Conservation (phyloP, 2,329 filamentous ascomycete genomes). For the Colletotrichum filicis region DNA sequence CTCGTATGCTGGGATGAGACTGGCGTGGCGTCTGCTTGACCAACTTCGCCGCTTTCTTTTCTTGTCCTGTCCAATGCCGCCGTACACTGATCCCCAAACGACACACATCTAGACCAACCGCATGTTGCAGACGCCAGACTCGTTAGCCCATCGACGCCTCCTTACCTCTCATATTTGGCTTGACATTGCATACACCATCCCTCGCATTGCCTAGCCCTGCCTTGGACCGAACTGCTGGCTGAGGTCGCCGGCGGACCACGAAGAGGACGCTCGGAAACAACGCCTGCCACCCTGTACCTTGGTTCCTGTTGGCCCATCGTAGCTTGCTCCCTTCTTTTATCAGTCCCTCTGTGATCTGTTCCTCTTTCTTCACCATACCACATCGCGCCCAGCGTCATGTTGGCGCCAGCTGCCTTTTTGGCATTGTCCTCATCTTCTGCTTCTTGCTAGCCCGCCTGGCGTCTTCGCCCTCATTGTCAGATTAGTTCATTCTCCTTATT, state of each 20-base stretch:
- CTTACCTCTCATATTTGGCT: not conserved
- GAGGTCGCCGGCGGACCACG: not conserved
- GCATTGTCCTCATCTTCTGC: not conserved
- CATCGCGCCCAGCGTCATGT: conserved; percentile 22
- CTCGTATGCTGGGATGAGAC: conserved; percentile 12
- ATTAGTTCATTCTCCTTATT: not conserved
- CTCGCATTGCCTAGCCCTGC: not conserved
- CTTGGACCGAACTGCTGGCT: not conserved
- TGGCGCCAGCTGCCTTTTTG: conserved; percentile 19
- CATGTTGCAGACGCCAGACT: not conserved
- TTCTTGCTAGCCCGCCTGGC: not conserved
- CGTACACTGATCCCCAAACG: not conserved
- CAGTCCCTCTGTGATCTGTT: not conserved
- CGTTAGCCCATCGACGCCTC: not conserved
- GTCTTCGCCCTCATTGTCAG: not conserved
- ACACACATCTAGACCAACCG: not conserved
- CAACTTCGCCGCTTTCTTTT: conserved; percentile 12
- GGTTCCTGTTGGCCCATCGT: not conserved
- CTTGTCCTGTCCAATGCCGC: conserved; percentile 13
- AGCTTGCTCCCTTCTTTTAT: not conserved
- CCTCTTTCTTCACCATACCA: not conserved
- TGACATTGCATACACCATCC: not conserved
- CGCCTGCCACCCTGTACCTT: not conserved
- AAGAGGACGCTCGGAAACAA: conserved; percentile 12
- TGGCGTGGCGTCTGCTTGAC: conserved; percentile 29